Conservation (phyloP, 257 asterid genomes). For the Nicotiana tomentosiformis region DNA sequence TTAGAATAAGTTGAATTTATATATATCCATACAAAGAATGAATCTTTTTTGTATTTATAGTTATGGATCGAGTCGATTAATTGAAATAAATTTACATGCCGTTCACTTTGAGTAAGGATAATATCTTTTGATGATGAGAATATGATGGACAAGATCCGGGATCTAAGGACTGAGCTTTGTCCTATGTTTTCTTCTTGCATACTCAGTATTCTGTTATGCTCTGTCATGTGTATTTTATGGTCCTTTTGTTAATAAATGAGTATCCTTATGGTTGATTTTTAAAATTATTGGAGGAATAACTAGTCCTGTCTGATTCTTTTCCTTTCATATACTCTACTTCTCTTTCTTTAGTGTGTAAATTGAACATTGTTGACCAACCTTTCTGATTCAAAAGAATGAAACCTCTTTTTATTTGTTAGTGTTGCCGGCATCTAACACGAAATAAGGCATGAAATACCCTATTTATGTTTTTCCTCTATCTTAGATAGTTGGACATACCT, state of each 20-base stretch:
- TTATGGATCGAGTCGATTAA: neutral
- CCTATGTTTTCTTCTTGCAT: neutral
- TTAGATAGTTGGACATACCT: no score
- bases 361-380: neutral
- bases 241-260: neutral
- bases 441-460: no score
- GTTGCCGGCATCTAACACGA: no score
- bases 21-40: no score
- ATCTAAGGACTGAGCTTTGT: neutral
- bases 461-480: no score
- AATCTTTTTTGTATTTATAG: neutral
- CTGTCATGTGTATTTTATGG: neutral
- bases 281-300: neutral
- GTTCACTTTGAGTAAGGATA: neutral
- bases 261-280: neutral
- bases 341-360: neutral
- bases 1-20: no score
- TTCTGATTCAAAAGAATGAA: neutral
- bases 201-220: no score
- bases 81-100: neutral
- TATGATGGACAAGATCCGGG: neutral
- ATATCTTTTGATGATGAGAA: neutral
- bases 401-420: no score
- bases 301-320: neutral
- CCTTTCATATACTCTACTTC: neutral